phyloP scores from a whole-genome alignment of 148 eudicot species.

The Vaccinium darrowii region DNA sequence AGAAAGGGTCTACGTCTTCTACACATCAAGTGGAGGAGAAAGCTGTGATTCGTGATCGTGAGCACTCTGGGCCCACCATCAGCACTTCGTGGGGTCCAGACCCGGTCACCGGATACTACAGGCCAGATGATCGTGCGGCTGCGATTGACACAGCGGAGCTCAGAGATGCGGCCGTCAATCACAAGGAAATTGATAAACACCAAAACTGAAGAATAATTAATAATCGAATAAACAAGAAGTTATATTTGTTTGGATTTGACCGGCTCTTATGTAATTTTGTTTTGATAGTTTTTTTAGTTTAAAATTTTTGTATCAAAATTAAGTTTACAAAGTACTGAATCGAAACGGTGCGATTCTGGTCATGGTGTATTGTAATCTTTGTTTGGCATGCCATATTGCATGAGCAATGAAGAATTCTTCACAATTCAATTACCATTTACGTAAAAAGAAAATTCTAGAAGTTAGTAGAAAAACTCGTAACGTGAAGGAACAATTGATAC shows the following conservation, averaged over 20 bases:
- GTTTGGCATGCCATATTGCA: no score
- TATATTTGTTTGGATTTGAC: not conserved
- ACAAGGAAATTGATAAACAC: not conserved
- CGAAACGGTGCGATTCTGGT: no score
- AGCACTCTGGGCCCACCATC: not conserved
- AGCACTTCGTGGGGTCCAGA: slow-evolving; percentile 10
- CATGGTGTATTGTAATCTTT: no score
- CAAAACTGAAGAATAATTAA: not conserved
- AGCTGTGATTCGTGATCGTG: slow-evolving; percentile 24
- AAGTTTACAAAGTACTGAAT: not conserved
- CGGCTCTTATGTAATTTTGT: not conserved
- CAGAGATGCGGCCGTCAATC: slow-evolving; percentile 3
- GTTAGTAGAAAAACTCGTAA: no score
- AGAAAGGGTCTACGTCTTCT: not conserved
- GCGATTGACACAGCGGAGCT: slow-evolving; percentile 10
- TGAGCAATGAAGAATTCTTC: no score
- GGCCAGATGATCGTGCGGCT: slow-evolving; percentile 11
- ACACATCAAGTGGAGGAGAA: slow-evolving; percentile 7
- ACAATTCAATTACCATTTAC: no score
- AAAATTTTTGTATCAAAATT: not conserved
- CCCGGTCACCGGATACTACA: slow-evolving; percentile 17
- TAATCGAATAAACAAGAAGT: not conserved
- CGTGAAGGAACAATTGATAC: no score
- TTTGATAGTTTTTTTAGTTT: no score
- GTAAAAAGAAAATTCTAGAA: no score